Conservation (phyloP, 192 early-diverging fungal genomes). For the Coemansia sp. region DNA sequence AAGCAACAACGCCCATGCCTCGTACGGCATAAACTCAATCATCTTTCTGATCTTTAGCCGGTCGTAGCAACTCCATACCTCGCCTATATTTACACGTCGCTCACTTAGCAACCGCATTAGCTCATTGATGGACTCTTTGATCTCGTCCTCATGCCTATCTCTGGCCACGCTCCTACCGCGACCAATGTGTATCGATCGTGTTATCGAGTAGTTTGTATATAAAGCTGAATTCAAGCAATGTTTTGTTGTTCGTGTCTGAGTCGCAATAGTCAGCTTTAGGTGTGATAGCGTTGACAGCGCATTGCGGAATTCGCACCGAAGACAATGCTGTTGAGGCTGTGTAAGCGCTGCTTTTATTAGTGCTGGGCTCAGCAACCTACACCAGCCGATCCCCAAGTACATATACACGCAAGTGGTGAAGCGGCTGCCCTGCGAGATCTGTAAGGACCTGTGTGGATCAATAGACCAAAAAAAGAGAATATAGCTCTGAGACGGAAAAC, state of each 20-base stretch:
- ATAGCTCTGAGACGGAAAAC: no score
- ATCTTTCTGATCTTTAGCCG: constrained; percentile 36
- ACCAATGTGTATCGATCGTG: neutral
- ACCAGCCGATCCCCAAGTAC: constrained; percentile 1
- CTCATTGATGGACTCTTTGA: constrained; percentile 17
- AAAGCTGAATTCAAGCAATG: no score
- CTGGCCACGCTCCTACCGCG: neutral
- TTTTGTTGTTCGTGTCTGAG: no score
- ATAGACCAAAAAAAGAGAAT: neutral
- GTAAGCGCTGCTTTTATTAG: no score
- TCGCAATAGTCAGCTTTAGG: no score
- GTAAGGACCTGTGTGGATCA: no score
- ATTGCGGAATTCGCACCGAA: no score
- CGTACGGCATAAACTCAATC: constrained; percentile 36
- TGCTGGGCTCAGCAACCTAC: neutral
- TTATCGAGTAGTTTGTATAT: no score
- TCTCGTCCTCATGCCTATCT: constrained; percentile 9
- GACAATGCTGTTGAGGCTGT: no score
- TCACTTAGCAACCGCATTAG: constrained; percentile 15
- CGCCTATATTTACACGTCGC: constrained; percentile 6
- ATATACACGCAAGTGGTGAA: constrained; percentile 5
- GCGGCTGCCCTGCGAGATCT: neutral
- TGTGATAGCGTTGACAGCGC: no score
- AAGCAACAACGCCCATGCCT: constrained; percentile 29
- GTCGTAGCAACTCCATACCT: constrained; percentile 44